Evolutionary conservation across 805 yeast genomes (phyloP).

Genomic region (Spathaspora gorwiae): DNA sequence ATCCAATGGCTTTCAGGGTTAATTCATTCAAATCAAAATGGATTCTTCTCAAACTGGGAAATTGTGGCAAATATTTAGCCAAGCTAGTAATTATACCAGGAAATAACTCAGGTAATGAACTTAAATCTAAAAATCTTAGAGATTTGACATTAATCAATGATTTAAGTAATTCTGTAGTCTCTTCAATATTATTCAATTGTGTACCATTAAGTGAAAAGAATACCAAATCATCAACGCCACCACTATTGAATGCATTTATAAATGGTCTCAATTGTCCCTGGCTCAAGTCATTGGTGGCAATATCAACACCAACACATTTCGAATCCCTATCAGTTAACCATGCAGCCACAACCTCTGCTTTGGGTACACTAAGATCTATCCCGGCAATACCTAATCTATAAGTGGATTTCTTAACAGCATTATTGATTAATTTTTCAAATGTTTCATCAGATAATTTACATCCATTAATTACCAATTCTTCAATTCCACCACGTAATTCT

Average conservation of each 20-base stretch:
- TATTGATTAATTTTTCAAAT: conserved; percentile 37
- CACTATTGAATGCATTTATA: conserved; percentile 33
- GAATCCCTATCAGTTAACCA: conserved; percentile 45
- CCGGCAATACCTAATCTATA: conserved; percentile 52
- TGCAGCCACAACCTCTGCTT: conserved; percentile 38
- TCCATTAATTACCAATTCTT: conserved; percentile 55
- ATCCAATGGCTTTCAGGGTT: conserved; percentile 42
- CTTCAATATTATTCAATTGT: conserved; percentile 38
- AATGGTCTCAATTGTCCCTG: conserved; percentile 45
- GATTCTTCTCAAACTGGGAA: conserved; percentile 42
- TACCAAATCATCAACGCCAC: conserved; percentile 31
- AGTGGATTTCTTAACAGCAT: conserved; percentile 40
- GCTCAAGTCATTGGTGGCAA: conserved; percentile 51
- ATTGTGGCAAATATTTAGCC: conserved; percentile 41
- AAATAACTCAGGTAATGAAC: conserved; percentile 48
- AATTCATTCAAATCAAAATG: conserved; percentile 54
- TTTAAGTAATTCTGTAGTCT: conserved; percentile 31
- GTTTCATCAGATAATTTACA: conserved; percentile 43
- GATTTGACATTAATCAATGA: conserved; percentile 35
- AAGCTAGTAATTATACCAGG: conserved; percentile 47
- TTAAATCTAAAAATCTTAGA: conserved; percentile 48
- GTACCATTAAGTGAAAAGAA: conserved; percentile 54
- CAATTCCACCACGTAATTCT: conserved; percentile 47
- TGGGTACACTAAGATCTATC: conserved; percentile 40
- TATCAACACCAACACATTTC: conserved; percentile 51